phyloP scores from a whole-genome alignment of 169 alveolate genomes.

The Cryptosporidium sp. region DNA sequence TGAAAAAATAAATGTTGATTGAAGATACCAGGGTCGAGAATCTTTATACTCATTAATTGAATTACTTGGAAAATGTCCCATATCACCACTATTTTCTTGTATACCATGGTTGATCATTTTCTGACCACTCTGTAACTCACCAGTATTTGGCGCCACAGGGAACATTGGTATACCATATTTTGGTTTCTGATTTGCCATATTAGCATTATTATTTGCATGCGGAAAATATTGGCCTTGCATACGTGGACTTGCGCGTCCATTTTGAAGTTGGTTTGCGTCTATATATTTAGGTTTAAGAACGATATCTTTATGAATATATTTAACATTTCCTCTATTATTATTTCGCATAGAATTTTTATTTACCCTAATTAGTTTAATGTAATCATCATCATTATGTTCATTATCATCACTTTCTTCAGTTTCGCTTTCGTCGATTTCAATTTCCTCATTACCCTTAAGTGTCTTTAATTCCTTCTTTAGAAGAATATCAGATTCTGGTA shows the following conservation, averaged over 20 bases:
- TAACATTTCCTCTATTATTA: neutral
- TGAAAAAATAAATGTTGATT: constrained; percentile 38
- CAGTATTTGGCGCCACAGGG: constrained; percentile 16
- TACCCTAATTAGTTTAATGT: constrained; percentile 15
- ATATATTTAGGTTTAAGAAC: constrained; percentile 41
- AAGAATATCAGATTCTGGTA: neutral
- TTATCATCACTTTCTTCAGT: neutral
- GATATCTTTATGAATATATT: neutral
- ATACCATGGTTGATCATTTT: neutral
- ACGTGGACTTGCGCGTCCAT: neutral
- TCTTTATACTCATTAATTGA: constrained; percentile 38
- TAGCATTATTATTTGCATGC: neutral
- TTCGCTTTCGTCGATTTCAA: neutral
- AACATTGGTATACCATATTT: constrained; percentile 50
- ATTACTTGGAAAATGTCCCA: constrained; percentile 22
- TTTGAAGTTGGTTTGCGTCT: neutral
- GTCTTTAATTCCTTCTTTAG: neutral
- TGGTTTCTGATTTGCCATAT: neutral
- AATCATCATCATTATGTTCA: neutral
- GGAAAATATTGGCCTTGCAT: neutral
- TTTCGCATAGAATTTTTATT: neutral
- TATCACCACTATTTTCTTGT: neutral
- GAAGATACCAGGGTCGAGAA: constrained; percentile 37
- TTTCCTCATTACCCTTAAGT: neutral
- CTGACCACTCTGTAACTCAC: neutral